Base-by-base conservation (phyloP, 2,329 filamentous ascomycete species). In the Trichoderma polysporum region DNA sequence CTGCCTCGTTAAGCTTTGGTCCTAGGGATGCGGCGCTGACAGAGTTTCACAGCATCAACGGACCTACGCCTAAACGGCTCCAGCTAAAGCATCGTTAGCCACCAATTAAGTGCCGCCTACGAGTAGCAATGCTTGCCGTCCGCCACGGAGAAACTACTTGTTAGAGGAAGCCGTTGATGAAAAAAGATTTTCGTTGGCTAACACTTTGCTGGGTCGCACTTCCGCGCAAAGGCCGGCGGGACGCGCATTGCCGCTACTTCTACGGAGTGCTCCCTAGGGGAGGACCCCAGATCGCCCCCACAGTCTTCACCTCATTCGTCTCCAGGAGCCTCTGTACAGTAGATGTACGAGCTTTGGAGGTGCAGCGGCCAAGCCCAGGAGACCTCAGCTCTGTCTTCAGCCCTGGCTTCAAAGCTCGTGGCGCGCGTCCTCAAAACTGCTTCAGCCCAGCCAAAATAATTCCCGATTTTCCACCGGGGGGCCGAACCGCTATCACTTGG, bases 281-380 rank as follows among this genome's bases (percentile, higher is more conserved):
- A n/a, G n/a, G n/a, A 65, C 39, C 59, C 49, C 60, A 54, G 60
- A 63, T 63, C 25, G 60, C 35, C 60, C 35, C 60, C 49, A 50
- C 49, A 29, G 6, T 29, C 50, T n/a, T 25, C 17, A 37, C 4
- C 35, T 33, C 35, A 22, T 35, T 27, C n/a, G 19, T 29, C 45
- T 17, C n/a, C 47, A 52, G 12, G 35, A 35, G 49, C 9, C 22
- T 8, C 27, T 10, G 39, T 33, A 27, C 39, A 58, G 37, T n/a
- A n/a, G 37, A 17, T 45, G 12, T 19, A 10, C 41, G 41, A 45
- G n/a, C 39, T 41, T n/a, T 17, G 10, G 3, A 3, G n/a, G n/a
- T n/a, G n/a, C n/a, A n/a, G n/a, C n/a, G n/a, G n/a, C n/a, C 49
- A 12, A 47, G 9, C 41, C 9, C 3, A 1, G 17, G 33, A 22